Conservation (phyloP, 805 yeast genomes). For the Zygoascus biomembranicola region DNA sequence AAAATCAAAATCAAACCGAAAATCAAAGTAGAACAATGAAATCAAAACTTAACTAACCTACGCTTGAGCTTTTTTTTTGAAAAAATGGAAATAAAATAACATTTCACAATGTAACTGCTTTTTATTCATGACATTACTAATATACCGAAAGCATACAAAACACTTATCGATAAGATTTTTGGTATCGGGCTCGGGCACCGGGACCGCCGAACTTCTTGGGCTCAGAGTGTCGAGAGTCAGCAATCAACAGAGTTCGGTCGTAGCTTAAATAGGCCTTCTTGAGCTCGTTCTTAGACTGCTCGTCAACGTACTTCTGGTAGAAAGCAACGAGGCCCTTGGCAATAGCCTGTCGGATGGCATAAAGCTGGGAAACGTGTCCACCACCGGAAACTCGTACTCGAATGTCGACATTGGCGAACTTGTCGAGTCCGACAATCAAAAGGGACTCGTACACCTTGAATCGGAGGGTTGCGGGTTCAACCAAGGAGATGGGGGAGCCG, state of each 20-base stretch:
- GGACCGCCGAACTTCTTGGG: conserved; percentile 99
- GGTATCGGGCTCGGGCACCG: conserved; percentile 99
- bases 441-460: conserved; percentile 99
- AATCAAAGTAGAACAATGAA: too few species aligned
- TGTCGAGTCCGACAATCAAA: conserved; percentile 96
- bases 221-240: conserved; percentile 99
- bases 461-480: conserved; percentile 97
- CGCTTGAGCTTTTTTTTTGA: too few species aligned
- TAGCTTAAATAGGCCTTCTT: conserved; percentile 95
- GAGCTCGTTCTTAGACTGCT: conserved; percentile 98
- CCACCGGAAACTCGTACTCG: conserved; percentile 99
- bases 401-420: conserved; percentile 96
- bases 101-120: too few species aligned
- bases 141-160: neutral
- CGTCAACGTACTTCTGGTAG: conserved; percentile 99
- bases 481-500: conserved; percentile 98
- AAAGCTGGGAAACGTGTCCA: conserved; percentile 99
- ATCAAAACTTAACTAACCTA: too few species aligned
- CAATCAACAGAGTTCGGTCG: conserved; percentile 99
- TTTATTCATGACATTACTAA: neutral
- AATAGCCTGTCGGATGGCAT: conserved; percentile 99
- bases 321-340: conserved; percentile 99
- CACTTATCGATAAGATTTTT: conserved; percentile 97
- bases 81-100: neutral
- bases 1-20: too few species aligned